Conservation (phyloP, 2,329 filamentous ascomycete species). For the Zopfia rhizophila region DNA sequence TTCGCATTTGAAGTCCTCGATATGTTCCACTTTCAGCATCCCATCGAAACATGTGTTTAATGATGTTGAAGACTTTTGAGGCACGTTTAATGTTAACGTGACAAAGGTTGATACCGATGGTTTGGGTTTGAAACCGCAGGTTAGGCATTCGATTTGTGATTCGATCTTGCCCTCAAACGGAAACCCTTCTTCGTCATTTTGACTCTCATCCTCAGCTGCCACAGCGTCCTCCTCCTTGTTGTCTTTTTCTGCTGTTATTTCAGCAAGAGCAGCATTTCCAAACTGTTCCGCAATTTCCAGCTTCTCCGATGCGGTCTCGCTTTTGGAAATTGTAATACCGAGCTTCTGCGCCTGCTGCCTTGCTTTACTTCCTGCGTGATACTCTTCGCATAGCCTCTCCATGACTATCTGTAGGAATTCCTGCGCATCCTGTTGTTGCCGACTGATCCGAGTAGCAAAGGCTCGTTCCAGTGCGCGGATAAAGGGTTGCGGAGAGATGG, state of each 20-base stretch:
- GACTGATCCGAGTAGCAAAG: conserved; percentile 89
- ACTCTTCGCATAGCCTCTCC: conserved; percentile 92
- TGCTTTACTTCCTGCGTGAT: conserved; percentile 83
- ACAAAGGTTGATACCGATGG: conserved; percentile 87
- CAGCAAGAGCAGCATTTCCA: conserved; percentile 23
- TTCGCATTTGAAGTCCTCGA: conserved; percentile 97
- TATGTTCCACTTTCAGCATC: conserved; percentile 93
- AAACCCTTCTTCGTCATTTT: conserved; percentile 73
- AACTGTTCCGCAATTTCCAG: conserved; percentile 39
- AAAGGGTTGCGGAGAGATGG: conserved; percentile 87
- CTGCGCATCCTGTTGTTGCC: conserved; percentile 96
- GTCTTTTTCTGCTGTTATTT: conserved; percentile 35
- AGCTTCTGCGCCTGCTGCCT: conserved; percentile 64
- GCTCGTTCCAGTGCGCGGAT: conserved; percentile 84
- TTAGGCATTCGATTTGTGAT: conserved; percentile 93
- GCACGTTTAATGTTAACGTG: conserved; percentile 90
- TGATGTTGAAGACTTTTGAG: conserved; percentile 79
- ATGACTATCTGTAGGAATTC: conserved; percentile 96
- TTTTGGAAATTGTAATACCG: conserved; percentile 30
- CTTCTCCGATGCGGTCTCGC: conserved; percentile 29
- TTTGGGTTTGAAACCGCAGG: conserved; percentile 88
- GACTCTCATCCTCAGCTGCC: conserved; percentile 22
- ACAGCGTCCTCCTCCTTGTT: conserved; percentile 50
- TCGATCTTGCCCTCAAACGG: conserved; percentile 92
- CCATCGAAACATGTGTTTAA: conserved; percentile 91